A percentile compares a stretch with the other conserved stretches of the same genome.
Conservation (phyloP, 1,284 basidiomycete genomes). For the Fistulina hepatica region DNA sequence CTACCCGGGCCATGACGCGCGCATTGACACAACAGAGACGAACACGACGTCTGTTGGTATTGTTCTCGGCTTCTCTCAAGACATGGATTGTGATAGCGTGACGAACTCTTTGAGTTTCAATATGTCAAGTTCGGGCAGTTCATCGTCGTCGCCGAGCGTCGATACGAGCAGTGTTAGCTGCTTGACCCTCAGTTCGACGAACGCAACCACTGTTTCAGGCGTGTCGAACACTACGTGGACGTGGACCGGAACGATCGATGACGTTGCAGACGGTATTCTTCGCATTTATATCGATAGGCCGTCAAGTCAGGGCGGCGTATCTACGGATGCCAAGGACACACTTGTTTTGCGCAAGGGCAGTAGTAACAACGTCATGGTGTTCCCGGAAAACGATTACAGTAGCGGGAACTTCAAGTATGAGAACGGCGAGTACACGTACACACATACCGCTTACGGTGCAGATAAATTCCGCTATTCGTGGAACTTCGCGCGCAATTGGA, state of each 20-base stretch:
- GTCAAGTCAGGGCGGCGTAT: conserved; percentile 29
- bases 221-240: conserved; percentile 49
- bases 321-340: conserved; percentile 56
- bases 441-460: conserved; percentile 72
- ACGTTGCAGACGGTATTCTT: conserved; percentile 71
- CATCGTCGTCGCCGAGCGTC: conserved; percentile 39
- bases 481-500: conserved; percentile 77
- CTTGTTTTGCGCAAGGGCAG: conserved; percentile 70
- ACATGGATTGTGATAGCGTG: conserved; percentile 64
- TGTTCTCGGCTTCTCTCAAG: conserved; percentile 61
- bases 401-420: conserved; percentile 36
- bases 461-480: conserved; percentile 75
- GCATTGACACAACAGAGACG: conserved; percentile 39
- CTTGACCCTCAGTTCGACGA: conserved; percentile 31
- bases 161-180: conserved; percentile 39
- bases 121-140: conserved; percentile 52
- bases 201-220: conserved; percentile 36
- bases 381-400: conserved; percentile 69
- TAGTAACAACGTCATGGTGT: conserved; percentile 66
- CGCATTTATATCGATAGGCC: conserved; percentile 58
- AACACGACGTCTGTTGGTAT: conserved; percentile 51
- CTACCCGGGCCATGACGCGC: conserved; percentile 72
- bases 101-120: conserved; percentile 50
- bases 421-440: conserved; percentile 54
- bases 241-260: conserved; percentile 60